Base-by-base conservation (phyloP, 2,329 filamentous ascomycete genomes). In the Trichoderma simmonsii region DNA sequence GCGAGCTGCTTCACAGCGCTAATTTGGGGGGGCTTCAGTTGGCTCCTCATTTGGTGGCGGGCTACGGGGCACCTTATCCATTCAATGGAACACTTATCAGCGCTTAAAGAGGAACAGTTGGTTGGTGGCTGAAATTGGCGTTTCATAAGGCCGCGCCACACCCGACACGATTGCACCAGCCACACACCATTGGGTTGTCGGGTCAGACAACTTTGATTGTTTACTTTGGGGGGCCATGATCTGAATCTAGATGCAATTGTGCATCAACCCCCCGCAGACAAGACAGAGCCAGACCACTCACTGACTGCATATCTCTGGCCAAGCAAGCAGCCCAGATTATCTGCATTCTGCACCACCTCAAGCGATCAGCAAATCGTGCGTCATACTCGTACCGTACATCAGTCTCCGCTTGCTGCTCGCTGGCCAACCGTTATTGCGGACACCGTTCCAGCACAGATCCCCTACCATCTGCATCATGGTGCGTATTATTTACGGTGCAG, bases 391-490 rank as follows among this genome's bases (percentile, higher is more conserved):
- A 57, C 54, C n/a, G 15, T 32, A 32, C n/a, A n/a, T 59, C 26
- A 60, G 56, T 62, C 67, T 62, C 71, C 56, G 61, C 51, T 62
- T 71, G 36, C 54, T 60, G 74, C 74, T 76, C 57, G 73, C 76
- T 72, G 73, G 73, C 75, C 75, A 76, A 76, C 75, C 72, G 56
- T 36, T 36, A 63, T 71, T 65, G 59, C 63, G 64, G 36, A 39
- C 62, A 36, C 61, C 24, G 34, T 61, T 32, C 28, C 67, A 39
- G 66, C 36, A 66, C 61, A 36, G 71, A 66, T 65, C 71, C 59
- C 61, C 62, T 62, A 56, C 68, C 71, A 65, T 64, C 51, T 66
- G 61, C 72, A 80, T 75, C 75, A 81, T 81, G 80, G 80, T 81
- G 78, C 73, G 59, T 62, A 62, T 24, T 21, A 61, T 26, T 26